These are phyloP conservation scores for Malus orientalis DNA, from an alignment of 306 rosid species.

Conservation along the genomic window DNA sequence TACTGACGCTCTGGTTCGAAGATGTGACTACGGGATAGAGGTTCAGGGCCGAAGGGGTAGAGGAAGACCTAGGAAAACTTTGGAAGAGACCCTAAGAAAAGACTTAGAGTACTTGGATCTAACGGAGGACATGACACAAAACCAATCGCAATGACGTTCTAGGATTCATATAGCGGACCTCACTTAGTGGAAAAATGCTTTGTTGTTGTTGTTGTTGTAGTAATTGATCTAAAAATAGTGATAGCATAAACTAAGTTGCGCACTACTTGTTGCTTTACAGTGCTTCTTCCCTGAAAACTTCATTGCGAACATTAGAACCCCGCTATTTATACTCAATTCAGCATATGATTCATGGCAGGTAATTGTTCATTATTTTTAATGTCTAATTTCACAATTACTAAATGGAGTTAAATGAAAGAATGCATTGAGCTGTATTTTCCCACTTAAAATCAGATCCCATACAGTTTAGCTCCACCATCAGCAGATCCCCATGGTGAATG, in stretches of 20 bases:
- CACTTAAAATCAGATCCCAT: constrained; percentile 49
- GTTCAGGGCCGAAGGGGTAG: too few species aligned
- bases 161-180: too few species aligned
- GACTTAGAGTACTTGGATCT: too few species aligned
- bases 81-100: too few species aligned
- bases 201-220: too few species aligned
- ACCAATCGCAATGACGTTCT: too few species aligned
- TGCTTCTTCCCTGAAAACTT: constrained; percentile 81
- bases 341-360: constrained; percentile 96
- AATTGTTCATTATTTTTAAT: constrained; percentile 5
- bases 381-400: background rate
- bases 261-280: constrained; percentile 19
- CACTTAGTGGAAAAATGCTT: too few species aligned
- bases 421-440: background rate
- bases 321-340: constrained; percentile 67
- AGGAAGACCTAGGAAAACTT: too few species aligned
- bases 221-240: background rate
- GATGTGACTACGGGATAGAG: too few species aligned
- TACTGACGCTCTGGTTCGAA: too few species aligned
- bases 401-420: background rate
- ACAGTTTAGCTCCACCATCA: constrained; percentile 80
- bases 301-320: constrained; percentile 46
- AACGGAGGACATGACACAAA: too few species aligned
- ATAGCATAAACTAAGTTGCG: background rate
- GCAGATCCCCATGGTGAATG: constrained; percentile 83